Evolutionary conservation across 164 flowering plant species (phyloP).

Genomic region (Stephania yunnanensis): DNA sequence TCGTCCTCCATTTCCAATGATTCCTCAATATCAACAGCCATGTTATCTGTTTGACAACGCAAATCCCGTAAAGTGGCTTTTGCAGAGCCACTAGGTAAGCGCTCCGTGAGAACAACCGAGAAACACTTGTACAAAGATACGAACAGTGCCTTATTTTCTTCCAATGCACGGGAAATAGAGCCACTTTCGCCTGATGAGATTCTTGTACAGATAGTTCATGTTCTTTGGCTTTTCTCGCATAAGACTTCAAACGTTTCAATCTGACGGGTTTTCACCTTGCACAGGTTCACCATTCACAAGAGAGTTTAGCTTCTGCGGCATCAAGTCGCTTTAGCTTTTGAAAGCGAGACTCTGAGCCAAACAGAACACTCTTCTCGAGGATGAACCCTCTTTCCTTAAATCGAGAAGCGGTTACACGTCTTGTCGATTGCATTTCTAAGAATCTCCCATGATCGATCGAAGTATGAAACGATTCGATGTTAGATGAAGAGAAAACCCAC

Average conservation of each 20-base stretch:
- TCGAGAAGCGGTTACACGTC: constrained; percentile 86
- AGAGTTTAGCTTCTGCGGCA: constrained; percentile 74
- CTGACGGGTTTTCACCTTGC: constrained; percentile 74
- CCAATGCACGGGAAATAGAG: constrained; percentile 78
- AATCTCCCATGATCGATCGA: constrained; percentile 97
- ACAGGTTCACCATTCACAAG: constrained; percentile 92
- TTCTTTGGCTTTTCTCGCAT: constrained; percentile 63
- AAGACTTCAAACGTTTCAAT: constrained; percentile 68
- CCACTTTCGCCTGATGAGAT: constrained; percentile 85
- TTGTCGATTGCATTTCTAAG: constrained; percentile 82
- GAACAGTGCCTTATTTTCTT: constrained; percentile 86
- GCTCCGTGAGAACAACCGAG: constrained; percentile 60
- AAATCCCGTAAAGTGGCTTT: constrained; percentile 39
- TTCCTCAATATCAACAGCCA: constrained; percentile 66
- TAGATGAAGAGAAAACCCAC: constrained; percentile 83
- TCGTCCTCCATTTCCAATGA: constrained; percentile 71
- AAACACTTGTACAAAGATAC: constrained; percentile 65
- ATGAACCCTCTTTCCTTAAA: constrained; percentile 73
- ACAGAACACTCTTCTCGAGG: constrained; percentile 46
- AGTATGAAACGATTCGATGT: constrained; percentile 70
- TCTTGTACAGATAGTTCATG: constrained; percentile 60
- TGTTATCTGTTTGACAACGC: constrained; percentile 36
- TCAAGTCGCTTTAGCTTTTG: constrained; percentile 65
- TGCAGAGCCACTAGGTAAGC: constrained; percentile 48
- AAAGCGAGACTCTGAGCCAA: constrained; percentile 55